Evolutionary conservation across 2,329 filamentous ascomycete species (phyloP).

Genomic region (Metarhizium brunneum): DNA sequence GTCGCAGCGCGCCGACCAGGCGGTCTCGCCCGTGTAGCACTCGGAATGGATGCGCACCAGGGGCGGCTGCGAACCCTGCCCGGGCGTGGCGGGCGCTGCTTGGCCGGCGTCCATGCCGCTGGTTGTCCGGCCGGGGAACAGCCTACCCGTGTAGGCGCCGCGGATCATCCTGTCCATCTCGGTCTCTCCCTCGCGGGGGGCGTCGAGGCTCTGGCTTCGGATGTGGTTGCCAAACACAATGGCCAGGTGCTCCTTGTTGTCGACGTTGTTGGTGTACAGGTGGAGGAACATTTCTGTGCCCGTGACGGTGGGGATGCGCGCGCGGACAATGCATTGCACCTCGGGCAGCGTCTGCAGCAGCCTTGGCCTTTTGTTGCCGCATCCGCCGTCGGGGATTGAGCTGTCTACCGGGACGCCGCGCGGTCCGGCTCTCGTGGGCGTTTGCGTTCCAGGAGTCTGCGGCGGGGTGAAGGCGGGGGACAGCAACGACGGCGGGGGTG

Average conservation of each 20-base stretch:
- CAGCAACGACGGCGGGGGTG: constrained; percentile 59
- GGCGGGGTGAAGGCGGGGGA: constrained; percentile 80
- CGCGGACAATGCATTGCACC: constrained; percentile 90
- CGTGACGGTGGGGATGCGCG: constrained; percentile 83
- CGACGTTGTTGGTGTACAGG: constrained; percentile 83
- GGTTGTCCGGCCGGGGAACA: constrained; percentile 76
- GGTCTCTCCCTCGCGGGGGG: constrained; percentile 64
- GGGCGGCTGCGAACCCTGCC: constrained; percentile 31
- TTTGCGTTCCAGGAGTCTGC: constrained; percentile 49
- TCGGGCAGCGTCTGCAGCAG: constrained; percentile 68
- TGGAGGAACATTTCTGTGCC: constrained; percentile 97
- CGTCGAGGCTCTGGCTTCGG: constrained; percentile 62
- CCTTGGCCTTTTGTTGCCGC: constrained; percentile 56
- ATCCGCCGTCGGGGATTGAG: constrained; percentile 46
- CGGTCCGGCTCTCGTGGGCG: constrained; percentile 34
- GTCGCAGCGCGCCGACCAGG: constrained; percentile 95
- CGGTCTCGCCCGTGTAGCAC: constrained; percentile 97
- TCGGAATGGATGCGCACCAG: constrained; percentile 94
- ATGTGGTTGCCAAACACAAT: constrained; percentile 93
- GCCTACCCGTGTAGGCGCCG: constrained; percentile 80
- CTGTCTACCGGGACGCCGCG: constrained; percentile 53
- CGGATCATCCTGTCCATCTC: constrained; percentile 88
- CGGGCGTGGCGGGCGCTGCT: background rate
- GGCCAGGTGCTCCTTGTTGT: constrained; percentile 92
- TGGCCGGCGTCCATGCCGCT: constrained; percentile 40